Evolutionary conservation across 495 filamentous ascomycete species (phyloP).

Genomic region (Astrocystis sublimbata): DNA sequence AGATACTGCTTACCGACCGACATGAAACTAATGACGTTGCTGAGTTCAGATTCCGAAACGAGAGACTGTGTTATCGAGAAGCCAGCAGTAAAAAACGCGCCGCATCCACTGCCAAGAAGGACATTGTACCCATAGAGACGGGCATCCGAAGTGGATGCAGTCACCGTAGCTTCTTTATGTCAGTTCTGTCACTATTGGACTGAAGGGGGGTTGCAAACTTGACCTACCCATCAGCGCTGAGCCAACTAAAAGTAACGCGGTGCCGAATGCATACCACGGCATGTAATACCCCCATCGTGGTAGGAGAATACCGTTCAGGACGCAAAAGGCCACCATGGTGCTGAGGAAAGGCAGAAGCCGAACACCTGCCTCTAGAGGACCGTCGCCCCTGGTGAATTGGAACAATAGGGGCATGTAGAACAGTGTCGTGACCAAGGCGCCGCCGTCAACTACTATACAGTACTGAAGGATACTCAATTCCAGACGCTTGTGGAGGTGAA

Average conservation of each 20-base stretch:
- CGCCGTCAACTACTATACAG: background rate
- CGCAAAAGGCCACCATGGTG: conserved; percentile 42
- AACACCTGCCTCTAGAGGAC: conserved; percentile 47
- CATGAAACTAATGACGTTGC: conserved; percentile 45
- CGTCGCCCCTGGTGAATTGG: conserved; percentile 41
- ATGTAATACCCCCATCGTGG: background rate
- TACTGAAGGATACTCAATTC: background rate
- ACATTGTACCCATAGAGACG: conserved; percentile 51
- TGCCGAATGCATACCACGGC: conserved; percentile 41
- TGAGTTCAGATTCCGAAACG: conserved; percentile 35
- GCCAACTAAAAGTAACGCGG: conserved; percentile 55
- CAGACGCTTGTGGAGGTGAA: background rate
- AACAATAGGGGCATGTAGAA: conserved; percentile 2
- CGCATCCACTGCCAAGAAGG: conserved; percentile 52
- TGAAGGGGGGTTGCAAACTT: conserved; percentile 31
- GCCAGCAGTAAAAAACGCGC: conserved; percentile 46
- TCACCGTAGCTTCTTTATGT: conserved; percentile 16
- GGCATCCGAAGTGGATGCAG: conserved; percentile 29
- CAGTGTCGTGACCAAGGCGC: background rate
- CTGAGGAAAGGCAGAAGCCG: conserved; percentile 55
- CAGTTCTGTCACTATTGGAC: too few species aligned
- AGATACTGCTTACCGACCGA: background rate
- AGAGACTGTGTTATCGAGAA: conserved; percentile 54
- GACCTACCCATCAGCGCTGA: conserved; percentile 22
- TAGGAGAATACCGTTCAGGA: conserved; percentile 22